Conservation (phyloP, 108 stramenopile species). For the Cyclostephanos tholiformis region DNA sequence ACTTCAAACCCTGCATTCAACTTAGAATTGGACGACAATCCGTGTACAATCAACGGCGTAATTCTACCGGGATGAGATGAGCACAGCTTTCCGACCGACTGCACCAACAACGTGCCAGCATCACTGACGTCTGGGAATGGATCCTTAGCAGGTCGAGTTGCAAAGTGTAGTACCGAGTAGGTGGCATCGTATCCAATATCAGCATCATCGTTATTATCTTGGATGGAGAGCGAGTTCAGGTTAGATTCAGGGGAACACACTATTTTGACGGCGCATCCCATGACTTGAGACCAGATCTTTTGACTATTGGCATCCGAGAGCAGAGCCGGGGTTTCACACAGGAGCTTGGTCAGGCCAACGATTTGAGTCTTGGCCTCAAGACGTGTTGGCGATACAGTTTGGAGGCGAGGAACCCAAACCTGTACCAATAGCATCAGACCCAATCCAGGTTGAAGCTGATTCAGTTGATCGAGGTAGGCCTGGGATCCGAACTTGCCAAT, state of each 20-base stretch:
- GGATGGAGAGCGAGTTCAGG: conserved; percentile 30
- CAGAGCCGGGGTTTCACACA: conserved; percentile 70
- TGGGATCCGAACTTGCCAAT: conserved; percentile 71
- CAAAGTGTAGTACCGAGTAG: conserved; percentile 74
- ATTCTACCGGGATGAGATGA: conserved; percentile 61
- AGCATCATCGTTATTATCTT: conserved; percentile 57
- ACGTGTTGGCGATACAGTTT: conserved; percentile 48
- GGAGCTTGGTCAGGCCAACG: conserved; percentile 67
- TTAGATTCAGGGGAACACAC: conserved; percentile 55
- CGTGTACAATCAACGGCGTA: conserved; percentile 64
- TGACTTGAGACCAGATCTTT: conserved; percentile 56
- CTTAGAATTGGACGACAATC: conserved; percentile 67
- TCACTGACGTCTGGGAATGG: conserved; percentile 72
- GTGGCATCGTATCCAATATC: conserved; percentile 80
- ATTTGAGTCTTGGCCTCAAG: conserved; percentile 76
- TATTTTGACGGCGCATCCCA: conserved; percentile 53
- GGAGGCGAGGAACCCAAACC: conserved; percentile 73
- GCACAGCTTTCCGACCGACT: conserved; percentile 52
- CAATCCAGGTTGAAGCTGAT: conserved; percentile 67
- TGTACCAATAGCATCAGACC: conserved; percentile 60
- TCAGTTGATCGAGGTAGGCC: conserved; percentile 51
- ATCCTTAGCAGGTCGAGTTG: conserved; percentile 62
- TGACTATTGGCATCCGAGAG: conserved; percentile 56
- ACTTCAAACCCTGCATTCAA: conserved; percentile 59
- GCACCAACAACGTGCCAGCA: conserved; percentile 53